A percentile compares a stretch with the other conserved stretches of the same genome.
Evolutionary conservation across 805 yeast genomes (phyloP).

Genomic region (Candida palmyrensis): DNA sequence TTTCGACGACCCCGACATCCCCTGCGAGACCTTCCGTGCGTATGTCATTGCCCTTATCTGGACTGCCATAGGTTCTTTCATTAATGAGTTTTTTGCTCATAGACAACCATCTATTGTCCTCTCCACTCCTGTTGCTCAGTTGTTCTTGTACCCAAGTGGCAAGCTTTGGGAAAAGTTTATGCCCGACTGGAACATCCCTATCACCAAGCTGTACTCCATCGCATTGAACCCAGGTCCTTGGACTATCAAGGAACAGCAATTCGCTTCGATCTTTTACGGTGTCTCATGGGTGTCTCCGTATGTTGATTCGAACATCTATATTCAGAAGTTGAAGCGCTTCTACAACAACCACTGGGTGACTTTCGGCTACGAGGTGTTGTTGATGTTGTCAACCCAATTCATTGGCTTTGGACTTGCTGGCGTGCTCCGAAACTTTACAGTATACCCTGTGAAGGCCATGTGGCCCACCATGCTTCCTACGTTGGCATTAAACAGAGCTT

Average conservation of each 20-base stretch:
- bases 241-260: slow-evolving; percentile 61
- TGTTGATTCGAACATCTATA: slow-evolving; percentile 28
- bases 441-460: slow-evolving; percentile 46
- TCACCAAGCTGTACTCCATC: slow-evolving; percentile 16
- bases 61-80: slow-evolving; percentile 47
- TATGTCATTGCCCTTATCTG: slow-evolving; percentile 49
- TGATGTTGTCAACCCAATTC: slow-evolving; percentile 19
- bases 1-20: slow-evolving; percentile 31
- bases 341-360: slow-evolving; percentile 24
- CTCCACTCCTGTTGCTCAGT: slow-evolving; percentile 37
- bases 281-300: slow-evolving; percentile 19
- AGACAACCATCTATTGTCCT: slow-evolving; percentile 46
- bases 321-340: slow-evolving; percentile 16
- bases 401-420: slow-evolving; percentile 30
- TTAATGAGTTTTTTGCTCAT: slow-evolving; percentile 52
- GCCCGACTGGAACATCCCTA: slow-evolving; percentile 31
- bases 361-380: slow-evolving; percentile 20
- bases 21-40: slow-evolving; percentile 38
- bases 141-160: slow-evolving; percentile 43
- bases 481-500: slow-evolving; percentile 23
- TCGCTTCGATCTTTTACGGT: slow-evolving; percentile 39
- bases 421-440: slow-evolving; percentile 26
- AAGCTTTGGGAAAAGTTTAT: slow-evolving; percentile 21
- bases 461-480: slow-evolving; percentile 44
- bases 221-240: slow-evolving; percentile 61